Conservation (phyloP, 495 filamentous ascomycete genomes). For the Daldinia caldariorum region DNA sequence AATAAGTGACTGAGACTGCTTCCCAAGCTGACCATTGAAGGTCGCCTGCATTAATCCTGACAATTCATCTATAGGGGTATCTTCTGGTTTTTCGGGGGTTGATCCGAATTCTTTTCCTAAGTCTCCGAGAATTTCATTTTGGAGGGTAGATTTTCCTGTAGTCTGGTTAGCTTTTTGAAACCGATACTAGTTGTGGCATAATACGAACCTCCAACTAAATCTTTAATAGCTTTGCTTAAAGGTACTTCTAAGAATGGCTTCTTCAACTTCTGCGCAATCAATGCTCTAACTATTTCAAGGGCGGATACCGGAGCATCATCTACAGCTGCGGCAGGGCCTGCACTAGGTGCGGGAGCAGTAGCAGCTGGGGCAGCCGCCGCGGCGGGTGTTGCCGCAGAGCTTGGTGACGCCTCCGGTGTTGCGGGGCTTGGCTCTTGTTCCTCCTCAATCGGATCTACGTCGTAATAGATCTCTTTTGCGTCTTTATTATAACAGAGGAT, state of each 20-base stretch:
- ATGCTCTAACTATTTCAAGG: constrained; percentile 84
- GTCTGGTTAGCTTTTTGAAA: constrained; percentile 17
- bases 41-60: constrained; percentile 96
- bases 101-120: constrained; percentile 98
- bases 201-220: constrained; percentile 91
- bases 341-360: constrained; percentile 67
- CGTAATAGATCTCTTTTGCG: constrained; percentile 99
- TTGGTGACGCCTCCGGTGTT: constrained; percentile 54
- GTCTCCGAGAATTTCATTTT: constrained; percentile 95
- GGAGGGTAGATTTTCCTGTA: constrained; percentile 93
- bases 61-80: constrained; percentile 93
- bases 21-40: constrained; percentile 97
- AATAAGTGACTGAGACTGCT: constrained; percentile 93
- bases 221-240: constrained; percentile 96
- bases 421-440: constrained; percentile 71
- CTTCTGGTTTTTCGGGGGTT: constrained; percentile 98
- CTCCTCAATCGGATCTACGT: constrained; percentile 94
- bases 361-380: constrained; percentile 65
- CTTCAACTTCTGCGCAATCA: constrained; percentile 99
- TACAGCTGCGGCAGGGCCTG: constrained; percentile 89
- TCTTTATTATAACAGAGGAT: constrained; percentile 99
- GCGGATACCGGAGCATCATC: constrained; percentile 87
- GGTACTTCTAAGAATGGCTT: constrained; percentile 90
- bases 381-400: constrained; percentile 60
- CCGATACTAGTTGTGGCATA: constrained; percentile 3